Conservation (phyloP, 768 basidiomycete species). For the Russula vinacea region DNA sequence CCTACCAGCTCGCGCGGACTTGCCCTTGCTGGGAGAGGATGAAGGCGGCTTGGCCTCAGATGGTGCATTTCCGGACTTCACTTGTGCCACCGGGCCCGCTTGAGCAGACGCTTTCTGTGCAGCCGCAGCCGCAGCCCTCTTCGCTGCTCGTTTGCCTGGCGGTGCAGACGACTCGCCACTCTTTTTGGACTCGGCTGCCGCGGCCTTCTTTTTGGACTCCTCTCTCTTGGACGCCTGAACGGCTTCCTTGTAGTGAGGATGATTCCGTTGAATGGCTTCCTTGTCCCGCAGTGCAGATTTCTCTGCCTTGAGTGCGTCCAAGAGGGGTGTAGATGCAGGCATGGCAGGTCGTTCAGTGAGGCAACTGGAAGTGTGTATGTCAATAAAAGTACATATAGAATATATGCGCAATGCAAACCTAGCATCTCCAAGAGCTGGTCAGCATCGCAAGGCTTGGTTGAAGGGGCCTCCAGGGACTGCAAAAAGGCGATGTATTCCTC, state of each 20-base stretch:
- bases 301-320: conserved; percentile 89
- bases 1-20: conserved; percentile 18
- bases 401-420: conserved; percentile 41
- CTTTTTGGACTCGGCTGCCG: conserved; percentile 29
- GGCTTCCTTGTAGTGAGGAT: conserved; percentile 65
- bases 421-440: conserved; percentile 58
- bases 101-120: conserved; percentile 23
- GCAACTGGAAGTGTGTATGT: conserved; percentile 48
- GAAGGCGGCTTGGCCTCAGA: conserved; percentile 4
- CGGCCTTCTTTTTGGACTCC: conserved; percentile 41
- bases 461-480: conserved; percentile 59
- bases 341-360: conserved; percentile 54
- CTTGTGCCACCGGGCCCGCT: conserved; percentile 1
- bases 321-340: conserved; percentile 84
- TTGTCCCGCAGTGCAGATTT: conserved; percentile 67
- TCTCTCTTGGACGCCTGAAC: conserved; percentile 41
- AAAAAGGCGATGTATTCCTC: conserved; percentile 83
- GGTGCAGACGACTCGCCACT: conserved; percentile 31
- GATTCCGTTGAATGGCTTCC: conserved; percentile 66
- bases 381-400: not conserved
- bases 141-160: conserved; percentile 40
- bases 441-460: conserved; percentile 48
- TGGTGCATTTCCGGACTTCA: conserved; percentile 11
- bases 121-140: conserved; percentile 32
- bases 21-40: conserved; percentile 17